Evolutionary conservation across 768 basidiomycete genomes (phyloP).

Genomic region (Crepidotus variabilis): DNA sequence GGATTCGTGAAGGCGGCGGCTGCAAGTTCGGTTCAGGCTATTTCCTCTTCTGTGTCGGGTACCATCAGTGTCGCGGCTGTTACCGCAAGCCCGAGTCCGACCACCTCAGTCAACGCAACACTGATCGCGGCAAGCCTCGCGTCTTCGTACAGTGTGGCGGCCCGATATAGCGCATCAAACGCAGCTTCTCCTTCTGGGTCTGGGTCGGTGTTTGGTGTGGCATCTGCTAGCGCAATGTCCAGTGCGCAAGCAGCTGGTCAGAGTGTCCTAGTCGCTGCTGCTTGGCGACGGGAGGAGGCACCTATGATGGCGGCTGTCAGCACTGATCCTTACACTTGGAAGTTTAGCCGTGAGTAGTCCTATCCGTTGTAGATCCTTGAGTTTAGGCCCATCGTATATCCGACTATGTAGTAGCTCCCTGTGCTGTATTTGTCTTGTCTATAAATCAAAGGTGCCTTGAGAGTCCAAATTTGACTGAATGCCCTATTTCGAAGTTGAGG

Average conservation of each 20-base stretch:
- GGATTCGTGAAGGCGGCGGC: neutral
- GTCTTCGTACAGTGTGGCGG: neutral
- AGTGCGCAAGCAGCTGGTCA: constrained; percentile 2
- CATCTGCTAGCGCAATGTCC: constrained; percentile 5
- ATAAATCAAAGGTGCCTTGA: too few relatives aligned
- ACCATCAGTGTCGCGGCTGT: constrained; percentile 8
- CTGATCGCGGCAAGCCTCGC: neutral
- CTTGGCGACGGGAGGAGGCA: constrained; percentile 8
- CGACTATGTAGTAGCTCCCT: neutral
- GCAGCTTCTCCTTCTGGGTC: constrained; percentile 9
- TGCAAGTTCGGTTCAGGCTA: neutral
- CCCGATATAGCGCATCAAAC: neutral
- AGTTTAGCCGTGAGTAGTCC: constrained; percentile 24
- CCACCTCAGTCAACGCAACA: neutral
- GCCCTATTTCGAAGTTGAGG: too few relatives aligned
- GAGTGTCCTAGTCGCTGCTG: constrained; percentile 10
- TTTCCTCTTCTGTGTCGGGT: neutral
- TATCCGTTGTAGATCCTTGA: neutral
- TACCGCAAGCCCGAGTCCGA: constrained; percentile 1
- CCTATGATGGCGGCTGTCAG: constrained; percentile 22
- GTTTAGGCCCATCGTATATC: neutral
- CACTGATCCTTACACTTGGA: constrained; percentile 35
- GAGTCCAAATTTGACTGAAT: too few relatives aligned
- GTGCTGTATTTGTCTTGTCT: too few relatives aligned
- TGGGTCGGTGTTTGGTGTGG: constrained; percentile 7